phyloP scores from a whole-genome alignment of 371 early-diverging fungal genomes.

The Haplosporangium sp. region DNA sequence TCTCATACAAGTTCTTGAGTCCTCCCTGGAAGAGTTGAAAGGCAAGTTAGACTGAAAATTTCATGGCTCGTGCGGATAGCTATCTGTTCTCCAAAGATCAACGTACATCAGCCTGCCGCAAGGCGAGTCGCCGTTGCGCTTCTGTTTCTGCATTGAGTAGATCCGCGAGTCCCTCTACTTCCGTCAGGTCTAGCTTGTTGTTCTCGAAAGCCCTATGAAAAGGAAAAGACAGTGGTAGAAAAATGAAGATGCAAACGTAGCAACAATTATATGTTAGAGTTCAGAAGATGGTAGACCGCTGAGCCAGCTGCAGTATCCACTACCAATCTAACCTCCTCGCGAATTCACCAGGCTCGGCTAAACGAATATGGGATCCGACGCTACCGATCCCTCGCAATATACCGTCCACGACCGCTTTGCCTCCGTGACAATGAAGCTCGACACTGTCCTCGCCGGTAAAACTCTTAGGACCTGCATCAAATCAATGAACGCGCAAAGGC shows the following conservation, averaged over 20 bases:
- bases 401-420: constrained; percentile 74
- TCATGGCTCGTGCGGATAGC: neutral
- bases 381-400: constrained; percentile 67
- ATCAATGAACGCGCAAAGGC: neutral
- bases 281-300: too few species aligned
- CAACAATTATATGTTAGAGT: neutral
- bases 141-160: constrained; percentile 87
- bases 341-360: constrained; percentile 87
- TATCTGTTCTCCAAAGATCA: neutral
- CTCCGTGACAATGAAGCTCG: constrained; percentile 86
- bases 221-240: too few species aligned
- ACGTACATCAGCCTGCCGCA: constrained; percentile 76
- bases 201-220: constrained; percentile 77
- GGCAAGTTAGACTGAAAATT: neutral
- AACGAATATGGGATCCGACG: constrained; percentile 59
- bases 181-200: constrained; percentile 82
- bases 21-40: constrained; percentile 61
- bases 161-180: constrained; percentile 84
- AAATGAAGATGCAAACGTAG: neutral
- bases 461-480: constrained; percentile 66
- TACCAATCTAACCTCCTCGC: constrained; percentile 51
- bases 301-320: too few species aligned
- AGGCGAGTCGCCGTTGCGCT: constrained; percentile 75
- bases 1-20: constrained; percentile 68
- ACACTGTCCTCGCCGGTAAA: constrained; percentile 87